Evolutionary conservation across 2,329 filamentous ascomycete species (phyloP), one percentile per base, ranked within the genome.

Genomic region (Lithohypha guttulata): DNA sequence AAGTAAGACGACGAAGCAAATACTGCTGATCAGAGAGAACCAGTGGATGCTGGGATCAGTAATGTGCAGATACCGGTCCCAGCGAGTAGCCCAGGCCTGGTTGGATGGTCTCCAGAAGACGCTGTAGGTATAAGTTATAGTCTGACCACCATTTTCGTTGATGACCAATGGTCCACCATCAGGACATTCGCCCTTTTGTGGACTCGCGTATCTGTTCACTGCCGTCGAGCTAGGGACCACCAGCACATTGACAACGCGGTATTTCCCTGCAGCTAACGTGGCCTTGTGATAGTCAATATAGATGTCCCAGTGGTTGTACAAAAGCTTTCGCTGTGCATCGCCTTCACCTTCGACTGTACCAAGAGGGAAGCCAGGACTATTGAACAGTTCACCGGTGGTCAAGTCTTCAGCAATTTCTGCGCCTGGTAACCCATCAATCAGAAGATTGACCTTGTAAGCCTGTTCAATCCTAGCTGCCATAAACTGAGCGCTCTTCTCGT

Each of bases 51-150:
- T 93, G 37, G 91, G 87, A 59, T 96, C 87, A 56, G 87, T 93
- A 20, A 98, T 89, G 55, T 96, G 89, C 23, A 98, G 72, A 58
- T 96, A 96, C 63, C 94, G 96, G 69, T 98, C 91, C 91, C 91
- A 98, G 48, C 91, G 77, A 9, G 91, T 98, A 19, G 91, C 91
- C 80, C 93, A 98, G 1, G 82, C 84, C 1, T 87, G 96, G 1
- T 71, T 57, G 1, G 86, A 95, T 50, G 78, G 75, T 42, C 72
- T 74, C 91, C 91, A 98, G 61, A 80, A 82, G 10, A 96, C 84
- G 49, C 82, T 85, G 65, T 98, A 98, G 4, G 86, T 94, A 66
- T 84, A 98, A 2, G 77, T 75, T 15, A 95, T 84, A 14, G 71
- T 64, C 14, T 73, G 85, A 10, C 73, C 70, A 2, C 68, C 68